These are phyloP conservation scores for Sphagnum fallax DNA, from an alignment of 228 moss, liverwort and hornwort genomes.

Conservation along the genomic window DNA sequence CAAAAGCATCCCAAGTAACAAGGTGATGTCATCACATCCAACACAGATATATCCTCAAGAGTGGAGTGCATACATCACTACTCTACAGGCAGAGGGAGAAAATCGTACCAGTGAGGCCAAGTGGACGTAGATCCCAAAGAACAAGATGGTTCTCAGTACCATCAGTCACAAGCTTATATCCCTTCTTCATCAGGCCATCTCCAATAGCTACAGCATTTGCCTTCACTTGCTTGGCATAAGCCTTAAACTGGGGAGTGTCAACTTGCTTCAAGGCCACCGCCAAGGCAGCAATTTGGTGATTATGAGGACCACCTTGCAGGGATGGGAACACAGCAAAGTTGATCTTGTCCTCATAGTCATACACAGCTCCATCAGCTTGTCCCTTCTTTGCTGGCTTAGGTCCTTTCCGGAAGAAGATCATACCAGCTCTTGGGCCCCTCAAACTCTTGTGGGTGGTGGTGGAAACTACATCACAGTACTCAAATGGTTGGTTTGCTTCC, in stretches of 20 bases:
- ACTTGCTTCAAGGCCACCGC: constrained; percentile 92
- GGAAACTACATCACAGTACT: constrained; percentile 82
- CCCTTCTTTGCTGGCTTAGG: constrained; percentile 74
- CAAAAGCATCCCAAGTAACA: neutral
- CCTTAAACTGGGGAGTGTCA: constrained; percentile 76
- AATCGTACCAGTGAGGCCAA: constrained; percentile 67
- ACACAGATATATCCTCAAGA: neutral
- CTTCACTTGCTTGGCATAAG: constrained; percentile 87
- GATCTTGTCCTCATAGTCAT: constrained; percentile 89
- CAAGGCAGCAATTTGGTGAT: constrained; percentile 87
- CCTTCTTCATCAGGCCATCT: constrained; percentile 68
- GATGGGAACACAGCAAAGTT: constrained; percentile 90
- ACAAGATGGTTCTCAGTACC: constrained; percentile 98
- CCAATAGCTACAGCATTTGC: constrained; percentile 78
- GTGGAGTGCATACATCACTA: neutral
- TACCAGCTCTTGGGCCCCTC: constrained; percentile 86
- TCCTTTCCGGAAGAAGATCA: constrained; percentile 90
- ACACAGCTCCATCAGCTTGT: constrained; percentile 48
- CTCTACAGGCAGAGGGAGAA: neutral
- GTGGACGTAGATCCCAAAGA: constrained; percentile 82
- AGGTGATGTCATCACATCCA: neutral
- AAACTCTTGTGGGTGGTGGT: constrained; percentile 93
- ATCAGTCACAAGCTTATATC: constrained; percentile 79
- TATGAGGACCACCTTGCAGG: constrained; percentile 92
- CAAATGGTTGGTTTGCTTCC: constrained; percentile 82